These are phyloP conservation scores for Alternaria sp. DNA, from an alignment of 2,329 filamentous ascomycete genomes.

Conservation along the genomic window DNA sequence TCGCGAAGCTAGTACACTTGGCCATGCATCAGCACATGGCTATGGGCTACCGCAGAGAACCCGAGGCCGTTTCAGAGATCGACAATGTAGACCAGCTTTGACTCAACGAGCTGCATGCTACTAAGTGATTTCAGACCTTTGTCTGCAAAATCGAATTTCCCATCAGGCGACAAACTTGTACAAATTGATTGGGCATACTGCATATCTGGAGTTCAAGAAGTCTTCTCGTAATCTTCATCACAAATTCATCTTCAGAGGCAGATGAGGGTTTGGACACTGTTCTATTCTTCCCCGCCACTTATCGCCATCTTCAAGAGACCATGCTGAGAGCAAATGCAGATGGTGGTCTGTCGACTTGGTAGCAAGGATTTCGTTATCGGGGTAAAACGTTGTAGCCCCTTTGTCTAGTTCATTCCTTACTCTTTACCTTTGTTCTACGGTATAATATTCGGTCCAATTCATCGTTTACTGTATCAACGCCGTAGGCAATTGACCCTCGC, in stretches of 20 bases:
- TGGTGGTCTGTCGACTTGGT: not conserved
- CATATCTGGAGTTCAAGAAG: not conserved
- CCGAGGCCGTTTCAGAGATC: not conserved
- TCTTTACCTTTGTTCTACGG: not conserved
- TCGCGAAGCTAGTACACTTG: conserved; percentile 2
- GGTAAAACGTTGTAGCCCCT: not conserved
- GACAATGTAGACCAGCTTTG: not conserved
- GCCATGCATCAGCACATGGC: conserved; percentile 13
- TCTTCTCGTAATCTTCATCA: not conserved
- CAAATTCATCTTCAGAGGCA: not conserved
- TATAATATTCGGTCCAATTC: not conserved
- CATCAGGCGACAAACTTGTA: not conserved
- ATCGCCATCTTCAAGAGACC: not conserved
- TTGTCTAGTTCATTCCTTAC: not conserved
- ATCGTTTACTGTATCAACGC: conserved; percentile 1
- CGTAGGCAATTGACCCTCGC: not conserved
- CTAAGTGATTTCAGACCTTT: not conserved
- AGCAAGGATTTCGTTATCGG: not conserved
- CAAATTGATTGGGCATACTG: not conserved
- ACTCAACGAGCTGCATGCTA: not conserved
- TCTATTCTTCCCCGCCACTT: not conserved
- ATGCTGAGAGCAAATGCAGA: not conserved
- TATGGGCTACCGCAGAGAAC: not conserved
- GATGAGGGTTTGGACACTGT: not conserved
- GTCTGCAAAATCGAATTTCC: not conserved